These are phyloP conservation scores for Wickerhamomyces bovis DNA, from an alignment of 805 yeast genomes.

Conservation along the genomic window DNA sequence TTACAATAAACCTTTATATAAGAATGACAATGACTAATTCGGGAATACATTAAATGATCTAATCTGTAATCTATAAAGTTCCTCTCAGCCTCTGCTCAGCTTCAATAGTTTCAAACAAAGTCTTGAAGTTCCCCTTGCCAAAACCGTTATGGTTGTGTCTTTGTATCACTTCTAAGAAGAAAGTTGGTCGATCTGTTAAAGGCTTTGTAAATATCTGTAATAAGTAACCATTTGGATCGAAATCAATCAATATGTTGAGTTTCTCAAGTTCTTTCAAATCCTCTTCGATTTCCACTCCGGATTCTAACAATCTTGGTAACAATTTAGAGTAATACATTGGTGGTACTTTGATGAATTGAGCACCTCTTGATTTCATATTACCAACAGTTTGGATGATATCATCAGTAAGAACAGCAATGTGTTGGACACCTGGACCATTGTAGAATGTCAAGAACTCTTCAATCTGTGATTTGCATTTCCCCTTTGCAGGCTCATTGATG, in stretches of 20 bases:
- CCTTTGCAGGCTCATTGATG: constrained; percentile 76
- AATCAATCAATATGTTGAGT: constrained; percentile 67
- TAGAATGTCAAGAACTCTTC: constrained; percentile 75
- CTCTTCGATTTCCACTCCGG: constrained; percentile 45
- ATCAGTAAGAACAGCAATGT: constrained; percentile 62
- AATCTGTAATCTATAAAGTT: constrained; percentile 35
- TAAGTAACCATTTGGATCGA: constrained; percentile 70
- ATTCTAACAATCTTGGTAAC: constrained; percentile 35
- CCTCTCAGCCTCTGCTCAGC: constrained; percentile 71
- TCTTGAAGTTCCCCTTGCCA: constrained; percentile 85
- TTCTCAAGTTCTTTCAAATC: constrained; percentile 41
- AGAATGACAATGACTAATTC: background rate
- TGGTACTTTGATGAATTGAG: constrained; percentile 61
- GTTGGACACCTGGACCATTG: constrained; percentile 83
- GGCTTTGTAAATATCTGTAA: constrained; percentile 79
- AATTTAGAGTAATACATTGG: constrained; percentile 49
- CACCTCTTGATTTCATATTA: constrained; percentile 53
- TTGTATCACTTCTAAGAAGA: constrained; percentile 78
- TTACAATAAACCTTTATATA: background rate
- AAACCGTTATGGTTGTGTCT: constrained; percentile 77
- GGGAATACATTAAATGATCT: no score
- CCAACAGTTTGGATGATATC: constrained; percentile 54
- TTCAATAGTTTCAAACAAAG: constrained; percentile 75
- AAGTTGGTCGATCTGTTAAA: constrained; percentile 69
- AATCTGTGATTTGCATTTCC: constrained; percentile 63